Evolutionary conservation across 495 filamentous ascomycete species (phyloP).

Genomic region (Lophiostoma macrostomum): DNA sequence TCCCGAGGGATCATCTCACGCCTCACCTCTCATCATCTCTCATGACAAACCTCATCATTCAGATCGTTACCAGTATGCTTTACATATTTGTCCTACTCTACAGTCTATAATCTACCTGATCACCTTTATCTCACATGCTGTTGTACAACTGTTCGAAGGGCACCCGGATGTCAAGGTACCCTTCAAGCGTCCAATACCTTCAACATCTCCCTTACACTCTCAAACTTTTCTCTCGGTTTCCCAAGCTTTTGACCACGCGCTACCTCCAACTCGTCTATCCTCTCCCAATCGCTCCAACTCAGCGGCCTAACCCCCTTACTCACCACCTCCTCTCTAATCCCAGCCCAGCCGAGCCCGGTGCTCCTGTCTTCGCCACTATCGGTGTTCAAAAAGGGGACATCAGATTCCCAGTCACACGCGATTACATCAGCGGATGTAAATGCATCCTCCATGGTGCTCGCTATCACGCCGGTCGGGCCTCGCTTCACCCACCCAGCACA

Average conservation of each 20-base stretch:
- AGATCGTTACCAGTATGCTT: too few species aligned
- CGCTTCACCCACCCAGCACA: constrained; percentile 96
- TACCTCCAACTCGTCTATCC: constrained; percentile 76
- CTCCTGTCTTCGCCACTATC: constrained; percentile 35
- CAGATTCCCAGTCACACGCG: constrained; percentile 60
- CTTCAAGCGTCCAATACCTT: constrained; percentile 50
- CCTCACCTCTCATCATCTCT: too few species aligned
- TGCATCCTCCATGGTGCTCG: constrained; percentile 92
- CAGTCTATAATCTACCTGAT: too few species aligned
- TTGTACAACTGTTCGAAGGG: too few species aligned
- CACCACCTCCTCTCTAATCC: constrained; percentile 55
- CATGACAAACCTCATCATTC: too few species aligned
- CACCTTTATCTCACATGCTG: too few species aligned
- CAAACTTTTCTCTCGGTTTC: constrained; percentile 85
- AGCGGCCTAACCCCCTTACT: constrained; percentile 56
- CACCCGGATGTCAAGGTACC: too few species aligned
- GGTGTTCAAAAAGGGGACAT: constrained; percentile 33
- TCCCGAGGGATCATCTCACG: too few species aligned
- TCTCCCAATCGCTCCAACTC: constrained; percentile 81
- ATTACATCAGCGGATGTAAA: constrained; percentile 85
- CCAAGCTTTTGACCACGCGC: constrained; percentile 61
- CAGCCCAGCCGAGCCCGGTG: constrained; percentile 71
- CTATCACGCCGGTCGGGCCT: constrained; percentile 93
- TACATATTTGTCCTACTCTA: too few species aligned
- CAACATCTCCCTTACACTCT: constrained; percentile 74